Base-by-base conservation (phyloP, 768 basidiomycete species). In the Hericium rajendrae region DNA sequence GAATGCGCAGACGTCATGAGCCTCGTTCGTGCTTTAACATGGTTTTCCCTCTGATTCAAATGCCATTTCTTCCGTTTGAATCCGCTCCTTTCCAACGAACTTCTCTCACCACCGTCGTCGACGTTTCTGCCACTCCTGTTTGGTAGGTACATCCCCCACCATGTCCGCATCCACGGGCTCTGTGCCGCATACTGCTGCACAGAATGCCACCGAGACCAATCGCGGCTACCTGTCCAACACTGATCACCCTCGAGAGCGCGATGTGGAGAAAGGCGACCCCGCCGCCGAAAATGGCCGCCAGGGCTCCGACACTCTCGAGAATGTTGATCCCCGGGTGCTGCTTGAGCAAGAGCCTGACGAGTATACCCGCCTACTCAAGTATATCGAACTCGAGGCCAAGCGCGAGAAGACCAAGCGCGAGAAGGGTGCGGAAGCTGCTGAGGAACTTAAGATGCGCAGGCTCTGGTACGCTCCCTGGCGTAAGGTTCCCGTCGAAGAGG, bases 391-490 rank as follows among this genome's bases (percentile, higher is more conserved):
- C 51, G 60, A 63, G 46, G 26, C 50, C 24, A 59, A 54, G 54
- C 60, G 59, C 50, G 62, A 58, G 43, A 56, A 57, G 26, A 49
- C 38, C 24, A 26, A 13, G n/a, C 20, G 48, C 6, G 59, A 56
- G 22, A 40, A 49, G 0, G 55, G 39, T 28, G 54, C 12, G n/a
- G 54, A 20, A 9, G 55, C 12, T 2, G 40, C 2, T 6, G 64
- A 60, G 2, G 60, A 61, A 38, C 59, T 53, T 37, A 61, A 70
- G 60, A 64, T 62, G 39, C 62, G 56, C 41, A 66, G 77, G 16
- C 60, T 72, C 1, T 78, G 77, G 77, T 78, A 77, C 60, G 67
- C 69, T 24, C 76, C 76, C 13, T 78, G 76, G 76, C 76, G 73
- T 62, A 75, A 65, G 57, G 65, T 69, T 46, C 66, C 66, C 48